Evolutionary conservation across 306 rosid species (phyloP).

Genomic region (Rosa multiflora): DNA sequence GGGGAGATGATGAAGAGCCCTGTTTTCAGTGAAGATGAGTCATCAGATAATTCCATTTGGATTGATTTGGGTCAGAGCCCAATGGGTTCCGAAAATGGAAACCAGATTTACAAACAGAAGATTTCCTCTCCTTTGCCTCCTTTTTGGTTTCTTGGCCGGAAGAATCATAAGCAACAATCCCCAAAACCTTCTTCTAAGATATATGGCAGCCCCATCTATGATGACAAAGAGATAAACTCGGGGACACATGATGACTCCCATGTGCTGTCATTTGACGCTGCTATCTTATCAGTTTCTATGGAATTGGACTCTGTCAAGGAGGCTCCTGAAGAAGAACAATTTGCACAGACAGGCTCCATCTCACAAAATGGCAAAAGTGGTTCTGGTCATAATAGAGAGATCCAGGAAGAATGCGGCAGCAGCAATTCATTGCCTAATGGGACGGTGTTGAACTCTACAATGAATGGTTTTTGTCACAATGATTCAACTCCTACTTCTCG

Average conservation of each 20-base stretch:
- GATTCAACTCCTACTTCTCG: slow-evolving; percentile 40
- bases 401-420: slow-evolving; percentile 56
- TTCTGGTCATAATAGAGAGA: slow-evolving; percentile 40
- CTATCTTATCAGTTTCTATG: slow-evolving; percentile 74
- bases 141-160: slow-evolving; percentile 68
- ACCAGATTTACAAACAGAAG: slow-evolving; percentile 59
- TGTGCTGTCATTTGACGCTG: slow-evolving; percentile 87
- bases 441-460: slow-evolving; percentile 26
- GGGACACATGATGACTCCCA: slow-evolving; percentile 53
- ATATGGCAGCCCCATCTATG: slow-evolving; percentile 75
- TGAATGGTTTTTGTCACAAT: slow-evolving; percentile 43
- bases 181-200: slow-evolving; percentile 67
- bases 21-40: slow-evolving; percentile 92
- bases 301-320: slow-evolving; percentile 75
- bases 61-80: slow-evolving; percentile 99
- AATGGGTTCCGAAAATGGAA: slow-evolving; percentile 61
- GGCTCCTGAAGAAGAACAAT: slow-evolving; percentile 63
- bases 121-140: slow-evolving; percentile 80
- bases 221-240: slow-evolving; percentile 53
- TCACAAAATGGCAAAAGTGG: slow-evolving; percentile 45
- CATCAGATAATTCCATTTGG: slow-evolving; percentile 88
- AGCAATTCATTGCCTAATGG: slow-evolving; percentile 32
- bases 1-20: slow-evolving; percentile 99
- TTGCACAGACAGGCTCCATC: slow-evolving; percentile 35
- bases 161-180: slow-evolving; percentile 55